Evolutionary conservation across 2,329 filamentous ascomycete species (phyloP), one percentile per base, ranked within the genome.

Genomic region (Alternaria postmessia): DNA sequence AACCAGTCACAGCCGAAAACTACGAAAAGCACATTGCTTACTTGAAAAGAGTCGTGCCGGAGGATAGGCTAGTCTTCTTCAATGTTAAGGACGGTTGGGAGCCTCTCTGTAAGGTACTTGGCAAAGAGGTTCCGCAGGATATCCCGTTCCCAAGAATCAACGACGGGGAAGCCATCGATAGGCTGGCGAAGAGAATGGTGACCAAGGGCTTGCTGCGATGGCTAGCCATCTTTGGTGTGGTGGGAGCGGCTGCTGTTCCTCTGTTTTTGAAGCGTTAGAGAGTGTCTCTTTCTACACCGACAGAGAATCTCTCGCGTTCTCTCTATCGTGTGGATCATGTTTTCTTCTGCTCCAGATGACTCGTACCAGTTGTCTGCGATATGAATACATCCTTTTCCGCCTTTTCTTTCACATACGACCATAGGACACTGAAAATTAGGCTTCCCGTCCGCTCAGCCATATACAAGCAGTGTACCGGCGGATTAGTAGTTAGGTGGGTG

Each of bases 151-250:
- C 69, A 22, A 64, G 56, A 16, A 64, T 68, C 42, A 72, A 72
- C 55, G 66, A 71, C 59, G 59, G 63, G 7, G 58, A 70, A 52
- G 68, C 68, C 7, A 69, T 72, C 26, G 59, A 70, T n/a, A 46
- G 46, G 7, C 32, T 72, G 22, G 62, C 65, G 14, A 66, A 60
- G 44, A 22, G 30, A 39, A 64, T 66, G 63, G 26, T 70, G 1
- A 59, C 28, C 42, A 59, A 53, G 30, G 69, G 69, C 0, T 28
- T 71, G 52, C 69, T 9, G 75, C 70, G 59, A 80, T 77, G 24
- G 87, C 36, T 51, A 9, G 22, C 53, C 12, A 36, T 69, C 1
- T 49, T 65, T 42, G 56, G 16, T n/a, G 58, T 58, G 12, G 14
- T 63, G 14, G 63, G 65, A 2, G 52, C 38, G 12, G 49, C n/a